Conservation (phyloP, 768 basidiomycete genomes). For the Amanita rubescens region DNA sequence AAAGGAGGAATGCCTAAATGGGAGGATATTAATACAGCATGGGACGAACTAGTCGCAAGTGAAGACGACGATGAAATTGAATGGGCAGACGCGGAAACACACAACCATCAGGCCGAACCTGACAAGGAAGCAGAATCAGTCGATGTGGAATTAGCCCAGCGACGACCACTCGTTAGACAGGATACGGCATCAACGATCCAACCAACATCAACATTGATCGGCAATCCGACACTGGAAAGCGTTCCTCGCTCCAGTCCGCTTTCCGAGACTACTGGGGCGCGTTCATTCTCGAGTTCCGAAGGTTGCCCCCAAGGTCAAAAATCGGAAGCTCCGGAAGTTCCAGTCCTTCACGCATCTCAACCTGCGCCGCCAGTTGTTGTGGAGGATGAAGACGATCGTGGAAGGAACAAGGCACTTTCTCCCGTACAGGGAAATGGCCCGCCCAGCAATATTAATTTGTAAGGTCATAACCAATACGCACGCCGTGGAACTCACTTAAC, state of each 20-base stretch:
- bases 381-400: slow-evolving; percentile 30
- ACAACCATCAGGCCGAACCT: slow-evolving; percentile 8
- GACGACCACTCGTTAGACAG: slow-evolving; percentile 12
- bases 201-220: slow-evolving; percentile 5
- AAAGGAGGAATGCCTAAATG: slow-evolving; percentile 31
- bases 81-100: slow-evolving; percentile 45
- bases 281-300: slow-evolving; percentile 21
- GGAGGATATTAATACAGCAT: slow-evolving; percentile 47
- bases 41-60: slow-evolving; percentile 40
- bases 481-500: not conserved
- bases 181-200: slow-evolving; percentile 14
- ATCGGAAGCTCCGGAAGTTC: slow-evolving; percentile 23
- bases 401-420: slow-evolving; percentile 45
- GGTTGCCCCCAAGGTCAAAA: slow-evolving; percentile 35
- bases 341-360: slow-evolving; percentile 12
- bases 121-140: not conserved
- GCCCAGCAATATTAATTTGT: slow-evolving; percentile 37
- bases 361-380: not conserved
- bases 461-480: slow-evolving; percentile 13
- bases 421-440: slow-evolving; percentile 45
- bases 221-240: not conserved
- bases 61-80: slow-evolving; percentile 36
- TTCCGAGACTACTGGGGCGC: not conserved
- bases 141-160: not conserved
- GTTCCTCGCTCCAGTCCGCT: slow-evolving; percentile 4